Evolutionary conservation across 2,329 filamentous ascomycete species (phyloP), one percentile per base, ranked within the genome.

Genomic region (Clarireedia hainanense): DNA sequence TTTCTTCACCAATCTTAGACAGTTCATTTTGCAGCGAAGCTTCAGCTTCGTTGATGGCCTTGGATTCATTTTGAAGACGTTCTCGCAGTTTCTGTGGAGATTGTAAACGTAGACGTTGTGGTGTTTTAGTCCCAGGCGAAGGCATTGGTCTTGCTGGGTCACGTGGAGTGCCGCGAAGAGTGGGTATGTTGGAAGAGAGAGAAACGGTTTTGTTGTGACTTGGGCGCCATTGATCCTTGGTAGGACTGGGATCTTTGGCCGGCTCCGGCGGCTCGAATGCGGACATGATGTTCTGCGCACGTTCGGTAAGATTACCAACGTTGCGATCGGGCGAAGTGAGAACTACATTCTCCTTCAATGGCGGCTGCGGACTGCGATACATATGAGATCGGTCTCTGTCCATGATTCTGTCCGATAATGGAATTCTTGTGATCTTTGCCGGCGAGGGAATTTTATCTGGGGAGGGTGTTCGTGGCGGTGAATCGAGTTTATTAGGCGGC

Each of bases 51-150:
- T 84, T 81, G 15, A 91, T 82, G 0, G 85, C 80, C 55, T 81
- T 83, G 70, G 91, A 90, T 69, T 96, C 91, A 48, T 82, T 85
- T 64, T 92, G 86, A 0, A 96, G 77, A 36, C 92, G 85, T 72
- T 96, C 91, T 17, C 91, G 87, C 20, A 92, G 75, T 68, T 88
- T 91, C 63, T 87, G 86, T 0, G 85, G 79, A 14, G 81, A 86
- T 59, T 89, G 85, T 10, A 89, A 77, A 10, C 86, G 83, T 36
- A 89, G 75, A 62, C 83, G 69, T 50, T 67, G 67, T 5, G 68
- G 67, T 2, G 65, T 63, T 58, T 60, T 67, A 9, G 6, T 50
- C 7, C 47, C 46, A n/a, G 59, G 57, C 47, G 56, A 62, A 26
- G 62, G 60, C 23, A 57, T 50, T 50, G 62, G 60, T 50, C 61